Base-by-base conservation (phyloP, 306 rosid species). In the Adenanthera pavonina region DNA sequence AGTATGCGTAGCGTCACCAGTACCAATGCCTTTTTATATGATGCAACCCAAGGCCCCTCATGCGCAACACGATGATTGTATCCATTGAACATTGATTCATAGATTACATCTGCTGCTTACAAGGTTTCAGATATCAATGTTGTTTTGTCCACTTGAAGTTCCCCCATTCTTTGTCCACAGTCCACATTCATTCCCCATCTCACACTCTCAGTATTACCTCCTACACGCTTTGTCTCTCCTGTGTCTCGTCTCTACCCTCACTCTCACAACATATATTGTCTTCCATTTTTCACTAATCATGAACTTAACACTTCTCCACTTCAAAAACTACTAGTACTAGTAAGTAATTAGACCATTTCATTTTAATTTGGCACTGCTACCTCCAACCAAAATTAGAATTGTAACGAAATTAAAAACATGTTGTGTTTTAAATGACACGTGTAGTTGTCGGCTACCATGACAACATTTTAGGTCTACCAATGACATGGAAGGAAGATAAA, bases 401-500 rank as follows among this genome's bases (percentile, higher is more conserved):
- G 61, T 40, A 51, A 36, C 41, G 44, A 46, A 59, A 77, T 38
- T 3, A 67, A 74, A 25, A 15, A 68, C 66, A 47, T 57, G 76
- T 69, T 82, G 76, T 15, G 84, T 75, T 61, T 19, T 43, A 41
- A 35, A 74, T 65, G 85, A 89, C 89, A 84, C 91, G 86, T 88
- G 89, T 61, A 60, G 66, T 77, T 92, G 97, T 88, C 91, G 89
- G 90, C 82, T 90, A 57, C 30, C 40, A 52, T 59, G 92, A 77
- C 75, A 76, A 82, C 88, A 91, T 65, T 51, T 83, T 64, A 47
- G 85, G 83, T 78, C 84, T 84, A 84, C 78, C 84, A 80, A 85
- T 73, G 48, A 72, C 81, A 81, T 80, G 69, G 82, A 74, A 80
- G 80, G 76, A 67, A 80, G 82, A 83, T 76, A 83, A 83, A 77